Conservation (phyloP, 345 rosid species). For the Xanthoceras sorbifolium region DNA sequence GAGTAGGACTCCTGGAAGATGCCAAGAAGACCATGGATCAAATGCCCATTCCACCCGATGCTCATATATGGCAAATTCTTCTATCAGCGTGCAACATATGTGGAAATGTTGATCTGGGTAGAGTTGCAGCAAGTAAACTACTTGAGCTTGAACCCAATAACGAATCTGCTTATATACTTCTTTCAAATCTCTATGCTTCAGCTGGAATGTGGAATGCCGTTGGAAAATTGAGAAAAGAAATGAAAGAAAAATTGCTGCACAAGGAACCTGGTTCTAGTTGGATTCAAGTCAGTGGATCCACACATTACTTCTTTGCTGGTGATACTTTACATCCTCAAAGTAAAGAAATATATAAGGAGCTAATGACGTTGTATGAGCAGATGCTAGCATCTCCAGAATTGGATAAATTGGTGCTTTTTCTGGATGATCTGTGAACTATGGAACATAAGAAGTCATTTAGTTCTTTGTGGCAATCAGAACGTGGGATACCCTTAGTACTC, state of each 20-base stretch:
- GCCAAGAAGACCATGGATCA: slow-evolving; percentile 40
- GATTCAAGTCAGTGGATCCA: slow-evolving; percentile 36
- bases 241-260: slow-evolving; percentile 39
- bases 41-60: slow-evolving; percentile 42
- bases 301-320: slow-evolving; percentile 31
- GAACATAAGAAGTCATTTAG: background rate
- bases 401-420: slow-evolving; percentile 7
- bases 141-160: slow-evolving; percentile 46
- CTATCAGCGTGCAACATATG: slow-evolving; percentile 41
- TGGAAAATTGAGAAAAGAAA: slow-evolving; percentile 44
- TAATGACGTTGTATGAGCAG: slow-evolving; percentile 29
- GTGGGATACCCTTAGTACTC: background rate
- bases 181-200: slow-evolving; percentile 52
- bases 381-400: slow-evolving; percentile 19
- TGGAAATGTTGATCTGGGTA: slow-evolving; percentile 38
- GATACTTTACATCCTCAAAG: slow-evolving; percentile 36
- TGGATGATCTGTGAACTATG: background rate
- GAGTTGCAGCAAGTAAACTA: slow-evolving; percentile 43
- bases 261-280: slow-evolving; percentile 50
- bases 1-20: slow-evolving; percentile 43
- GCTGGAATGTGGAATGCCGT: slow-evolving; percentile 43
- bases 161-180: slow-evolving; percentile 39
- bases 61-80: slow-evolving; percentile 46
- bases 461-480: background rate
- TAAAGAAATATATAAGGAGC: slow-evolving; percentile 28